phyloP scores from a whole-genome alignment of 495 filamentous ascomycete genomes.

The Lindgomyces ingoldianus region DNA sequence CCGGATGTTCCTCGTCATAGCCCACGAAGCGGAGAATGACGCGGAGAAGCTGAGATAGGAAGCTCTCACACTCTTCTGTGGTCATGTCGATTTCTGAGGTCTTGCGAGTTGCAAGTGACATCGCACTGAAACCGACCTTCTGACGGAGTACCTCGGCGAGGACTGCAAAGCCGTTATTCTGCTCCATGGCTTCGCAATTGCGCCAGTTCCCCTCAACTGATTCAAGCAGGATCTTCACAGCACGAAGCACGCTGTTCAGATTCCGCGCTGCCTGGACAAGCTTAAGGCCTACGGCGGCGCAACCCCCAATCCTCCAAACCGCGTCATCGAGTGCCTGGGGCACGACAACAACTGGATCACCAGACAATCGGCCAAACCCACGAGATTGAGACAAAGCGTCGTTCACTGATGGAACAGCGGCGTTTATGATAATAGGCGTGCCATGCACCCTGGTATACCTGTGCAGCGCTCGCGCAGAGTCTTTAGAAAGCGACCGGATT shows the following conservation, averaged over 20 bases:
- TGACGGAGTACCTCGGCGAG: slow-evolving; percentile 73
- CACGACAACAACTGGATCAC: slow-evolving; percentile 77
- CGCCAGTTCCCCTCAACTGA: slow-evolving; percentile 87
- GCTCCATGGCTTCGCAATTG: slow-evolving; percentile 98
- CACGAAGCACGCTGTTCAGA: slow-evolving; percentile 67
- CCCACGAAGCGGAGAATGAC: slow-evolving; percentile 84
- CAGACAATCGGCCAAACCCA: slow-evolving; percentile 78
- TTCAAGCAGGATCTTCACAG: slow-evolving; percentile 80
- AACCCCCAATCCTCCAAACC: slow-evolving; percentile 88
- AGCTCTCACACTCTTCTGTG: slow-evolving; percentile 59
- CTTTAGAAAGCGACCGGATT: slow-evolving; percentile 72
- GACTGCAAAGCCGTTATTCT: slow-evolving; percentile 91
- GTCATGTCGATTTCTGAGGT: slow-evolving; percentile 31
- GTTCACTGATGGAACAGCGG: slow-evolving; percentile 82
- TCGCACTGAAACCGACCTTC: slow-evolving; percentile 63
- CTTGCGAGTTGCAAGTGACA: slow-evolving; percentile 42
- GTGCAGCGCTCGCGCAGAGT: slow-evolving; percentile 70
- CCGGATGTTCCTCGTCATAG: slow-evolving; percentile 71
- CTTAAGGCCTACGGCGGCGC: slow-evolving; percentile 78
- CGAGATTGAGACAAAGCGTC: slow-evolving; percentile 77
- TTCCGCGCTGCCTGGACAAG: slow-evolving; percentile 73
- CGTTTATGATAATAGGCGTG: slow-evolving; percentile 82
- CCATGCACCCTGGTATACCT: slow-evolving; percentile 70
- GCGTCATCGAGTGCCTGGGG: slow-evolving; percentile 86
- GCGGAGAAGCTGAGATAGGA: slow-evolving; percentile 70